Base-by-base conservation (phyloP, 169 alveolate genomes). In the Plasmodium malariae region DNA sequence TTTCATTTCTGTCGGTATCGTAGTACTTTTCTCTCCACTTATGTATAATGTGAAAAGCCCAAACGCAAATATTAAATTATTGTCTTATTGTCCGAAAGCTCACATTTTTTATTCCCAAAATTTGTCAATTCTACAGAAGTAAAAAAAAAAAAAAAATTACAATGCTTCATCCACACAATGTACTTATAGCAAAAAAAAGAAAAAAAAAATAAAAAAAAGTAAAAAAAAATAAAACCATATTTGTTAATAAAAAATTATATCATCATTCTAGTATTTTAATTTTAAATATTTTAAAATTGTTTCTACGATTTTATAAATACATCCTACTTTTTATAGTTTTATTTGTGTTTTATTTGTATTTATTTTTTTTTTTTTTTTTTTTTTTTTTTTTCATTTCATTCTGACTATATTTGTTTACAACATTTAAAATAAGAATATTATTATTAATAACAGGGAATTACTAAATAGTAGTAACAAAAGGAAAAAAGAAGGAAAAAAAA, bases 231-330 rank as follows among this genome's bases (percentile, higher is more conserved):
- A 40, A 6, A 40, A 40, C 24, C 74, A 9, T 24, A 34, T 24
- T 65, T 34, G 36, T 34, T 26, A 65, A n/a, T n/a, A 65, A 30
- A 30, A 4, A 65, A 28, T 17, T 21, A 48, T 24, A 45, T 9
- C 36, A 11, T n/a, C 12, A 12, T 65, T 6, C 40, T 0, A 30
- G 17, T 65, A 14, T 65, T 30, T 48, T 1, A 21, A 30, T 34
- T 65, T 65, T 17, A 32, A 65, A 65, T 11, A 17, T 34, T 65
- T 65, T 65, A 34, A n/a, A 65, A 65, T 65, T 65, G 74, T 65
- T 65, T 65, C 74, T 32, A 32, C 4, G 14, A 6, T 2, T 32
- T 11, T 30, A 40, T 26, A 40, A n/a, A 36, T 24, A 32, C 62
- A 51, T n/a, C 4, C 21, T 6, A 6, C 5, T 40, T 6, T 40